Evolutionary conservation across 116 monocot species (phyloP).

Genomic region (Phalaenopsis hybrid): DNA sequence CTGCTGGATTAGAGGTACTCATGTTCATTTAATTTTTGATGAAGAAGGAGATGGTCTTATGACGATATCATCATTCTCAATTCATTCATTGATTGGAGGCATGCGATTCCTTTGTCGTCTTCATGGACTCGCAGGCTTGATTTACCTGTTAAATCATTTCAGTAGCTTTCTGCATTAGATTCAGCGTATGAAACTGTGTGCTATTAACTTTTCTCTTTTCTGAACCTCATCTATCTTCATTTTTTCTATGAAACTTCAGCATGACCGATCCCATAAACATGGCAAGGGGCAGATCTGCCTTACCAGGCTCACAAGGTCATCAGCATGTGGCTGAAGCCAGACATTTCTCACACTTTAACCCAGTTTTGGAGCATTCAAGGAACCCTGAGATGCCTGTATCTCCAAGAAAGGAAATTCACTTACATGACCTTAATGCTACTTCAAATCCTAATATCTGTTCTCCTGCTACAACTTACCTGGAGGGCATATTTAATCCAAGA

Average conservation of each 20-base stretch:
- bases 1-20: too few species aligned
- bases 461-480: conserved; percentile 14
- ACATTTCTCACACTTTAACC: conserved; percentile 18
- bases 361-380: conserved; percentile 29
- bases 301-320: conserved; percentile 20
- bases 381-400: conserved; percentile 17
- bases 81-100: not conserved
- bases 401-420: conserved; percentile 25
- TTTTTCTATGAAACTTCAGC: conserved; percentile 26
- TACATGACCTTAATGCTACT: conserved; percentile 15
- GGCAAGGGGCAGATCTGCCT: conserved; percentile 25
- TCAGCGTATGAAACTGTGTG: not conserved
- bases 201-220: not conserved
- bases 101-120: not conserved
- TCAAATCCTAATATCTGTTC: conserved; percentile 5
- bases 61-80: not conserved
- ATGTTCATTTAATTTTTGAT: not conserved
- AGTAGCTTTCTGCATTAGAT: not conserved
- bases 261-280: conserved; percentile 26
- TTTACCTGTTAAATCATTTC: not conserved
- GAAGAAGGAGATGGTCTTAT: not conserved
- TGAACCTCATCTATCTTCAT: not conserved
- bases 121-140: not conserved
- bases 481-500: conserved; percentile 18
- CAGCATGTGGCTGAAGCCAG: conserved; percentile 33